Conservation (phyloP, 2,329 filamentous ascomycete genomes). For the Aspergillus arachidicola region DNA sequence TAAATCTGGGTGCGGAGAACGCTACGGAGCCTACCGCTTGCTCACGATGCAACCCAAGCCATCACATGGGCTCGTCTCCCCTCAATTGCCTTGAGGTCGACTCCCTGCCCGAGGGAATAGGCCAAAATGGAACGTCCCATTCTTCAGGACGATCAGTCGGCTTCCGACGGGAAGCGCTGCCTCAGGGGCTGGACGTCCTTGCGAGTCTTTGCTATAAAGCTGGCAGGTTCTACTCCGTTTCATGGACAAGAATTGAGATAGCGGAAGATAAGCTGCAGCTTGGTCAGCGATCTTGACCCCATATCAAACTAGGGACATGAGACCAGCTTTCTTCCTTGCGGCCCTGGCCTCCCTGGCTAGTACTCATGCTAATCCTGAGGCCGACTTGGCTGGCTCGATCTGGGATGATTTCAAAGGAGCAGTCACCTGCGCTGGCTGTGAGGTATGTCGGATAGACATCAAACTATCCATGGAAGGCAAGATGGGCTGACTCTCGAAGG, state of each 20-base stretch:
- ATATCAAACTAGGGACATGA: conserved; percentile 14
- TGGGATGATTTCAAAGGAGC: conserved; percentile 35
- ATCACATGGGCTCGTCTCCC: background rate
- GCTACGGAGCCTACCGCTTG: background rate
- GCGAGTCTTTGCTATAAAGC: background rate
- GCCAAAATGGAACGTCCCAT: background rate
- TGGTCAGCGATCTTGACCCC: background rate
- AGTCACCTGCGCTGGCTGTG: conserved; percentile 35
- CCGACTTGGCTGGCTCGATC: conserved; percentile 19
- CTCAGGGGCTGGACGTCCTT: background rate
- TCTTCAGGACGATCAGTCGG: background rate
- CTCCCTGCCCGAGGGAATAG: background rate
- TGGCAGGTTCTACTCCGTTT: background rate
- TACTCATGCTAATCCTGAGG: conserved; percentile 12
- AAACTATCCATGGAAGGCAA: background rate
- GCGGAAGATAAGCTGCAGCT: background rate
- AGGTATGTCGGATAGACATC: conserved; percentile 10
- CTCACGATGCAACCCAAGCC: conserved; percentile 1
- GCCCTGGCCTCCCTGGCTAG: conserved; percentile 10
- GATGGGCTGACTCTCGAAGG: conserved; percentile 10
- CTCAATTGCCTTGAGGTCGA: background rate
- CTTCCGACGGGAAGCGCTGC: background rate
- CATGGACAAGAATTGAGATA: background rate
- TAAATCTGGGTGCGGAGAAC: background rate
- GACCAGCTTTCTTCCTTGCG: conserved; percentile 12